These are phyloP conservation scores for Heimioporus sp. DNA, from an alignment of 768 basidiomycete species.

Conservation along the genomic window DNA sequence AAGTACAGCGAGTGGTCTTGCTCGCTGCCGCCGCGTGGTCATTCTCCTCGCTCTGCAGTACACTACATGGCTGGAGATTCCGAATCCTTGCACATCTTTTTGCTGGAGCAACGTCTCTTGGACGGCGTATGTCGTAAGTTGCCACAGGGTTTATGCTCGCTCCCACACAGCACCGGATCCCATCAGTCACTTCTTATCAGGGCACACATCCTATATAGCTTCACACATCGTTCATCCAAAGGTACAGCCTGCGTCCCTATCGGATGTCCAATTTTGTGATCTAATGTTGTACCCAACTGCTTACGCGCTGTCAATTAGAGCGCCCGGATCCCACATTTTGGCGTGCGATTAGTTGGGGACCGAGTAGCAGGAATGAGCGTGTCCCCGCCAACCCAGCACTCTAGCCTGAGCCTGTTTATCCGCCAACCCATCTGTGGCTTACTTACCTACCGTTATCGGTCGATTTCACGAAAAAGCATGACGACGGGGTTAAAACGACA, in stretches of 20 bases:
- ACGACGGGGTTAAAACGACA: conserved; percentile 18
- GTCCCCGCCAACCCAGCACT: too few relatives aligned
- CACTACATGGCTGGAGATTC: not conserved
- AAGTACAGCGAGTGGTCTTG: not conserved
- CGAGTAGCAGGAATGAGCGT: not conserved
- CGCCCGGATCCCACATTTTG: conserved; percentile 15
- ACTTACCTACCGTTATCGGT: too few relatives aligned
- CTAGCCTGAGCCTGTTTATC: too few relatives aligned
- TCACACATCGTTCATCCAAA: conserved; percentile 30
- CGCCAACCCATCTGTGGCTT: too few relatives aligned
- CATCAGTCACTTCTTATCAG: conserved; percentile 56
- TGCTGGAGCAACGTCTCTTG: not conserved
- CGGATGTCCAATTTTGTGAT: conserved; percentile 27
- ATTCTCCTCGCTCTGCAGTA: not conserved
- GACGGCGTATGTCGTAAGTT: conserved; percentile 11
- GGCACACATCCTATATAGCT: conserved; percentile 37
- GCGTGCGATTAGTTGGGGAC: not conserved
- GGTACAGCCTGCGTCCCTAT: conserved; percentile 27
- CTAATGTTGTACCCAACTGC: conserved; percentile 15
- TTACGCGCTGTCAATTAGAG: conserved; percentile 20
- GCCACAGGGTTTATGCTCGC: conserved; percentile 9
- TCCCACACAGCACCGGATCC: conserved; percentile 36
- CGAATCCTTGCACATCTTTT: not conserved
- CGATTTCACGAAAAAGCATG: conserved; percentile 1
- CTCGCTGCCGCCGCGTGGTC: not conserved